phyloP scores from a whole-genome alignment of 176 grass and related monocot genomes.

The Triticum aestivum region IWGSC_CS_RefSeq_v2.1 NC_057800.1:702108789-702109288 shows the following conservation, averaged over 20 bases:
- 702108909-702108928: conserved; percentile 69
- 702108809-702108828: conserved; percentile 44
- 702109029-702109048: neutral
- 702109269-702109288: too few species aligned
- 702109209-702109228: too few species aligned
- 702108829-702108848: conserved; percentile 74
- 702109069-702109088: neutral
- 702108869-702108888: conserved; percentile 67
- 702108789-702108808: conserved; percentile 24
- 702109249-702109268: too few species aligned
- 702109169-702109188: too few species aligned
- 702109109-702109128: too few species aligned
- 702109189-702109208: too few species aligned
- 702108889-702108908: conserved; percentile 61
- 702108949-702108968: conserved; percentile 60
- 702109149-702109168: too few species aligned
- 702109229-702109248: too few species aligned
- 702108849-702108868: conserved; percentile 62
- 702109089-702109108: too few species aligned
- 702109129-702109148: too few species aligned
- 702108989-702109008: conserved; percentile 23
- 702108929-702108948: conserved; percentile 58
- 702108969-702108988: conserved; percentile 89
- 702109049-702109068: conserved; percentile 7
- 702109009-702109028: neutral